Evolutionary conservation across 1,284 basidiomycete species (phyloP), one percentile per base, ranked within the genome.

Genomic region (Clitocybe nebularis): DNA sequence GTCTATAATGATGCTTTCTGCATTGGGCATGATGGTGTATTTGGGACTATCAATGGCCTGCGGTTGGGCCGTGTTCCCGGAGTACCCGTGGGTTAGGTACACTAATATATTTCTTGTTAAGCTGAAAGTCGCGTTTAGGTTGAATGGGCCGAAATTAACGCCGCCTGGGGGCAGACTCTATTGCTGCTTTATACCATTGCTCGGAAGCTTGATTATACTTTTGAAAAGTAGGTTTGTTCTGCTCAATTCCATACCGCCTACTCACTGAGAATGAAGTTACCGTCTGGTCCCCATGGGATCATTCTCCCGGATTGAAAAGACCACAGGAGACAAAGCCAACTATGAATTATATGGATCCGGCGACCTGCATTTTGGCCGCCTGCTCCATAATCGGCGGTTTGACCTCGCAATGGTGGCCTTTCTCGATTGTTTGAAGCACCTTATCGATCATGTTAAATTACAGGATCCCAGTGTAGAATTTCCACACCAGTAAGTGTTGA

Each of bases 1-100:
- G 96, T 99, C 20, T 99, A 97, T 68, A 95, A 95, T 51, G 96
- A 99, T 58, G 93, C 93, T 0, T 99, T 99, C 62, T 95, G 93
- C 55, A 99, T 99, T 50, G 94, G 94, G 0, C 91, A 97, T 53
- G 91, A 94, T 51, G 88, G 88, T 1, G 84, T 89, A 11, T 87
- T 98, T 56, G 95, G 93, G 0, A 98, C 95, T 6, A 99, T 99
- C 64, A 99, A 99, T 58, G 93, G 93, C 1, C 72, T 99, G 10
- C 78, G 96, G 17, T 67, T 99, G 10, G 96, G 96, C 1, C 78
- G 94, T 47, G 79, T 94, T 7, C 84, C 89, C 16, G 78, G 81
- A 24, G 79, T 85, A 24, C 80, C 81, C 11, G 85, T 88, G 54
- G 30, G 79, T 67, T 30, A 13, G 20, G 28, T 39, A 20, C 30